These are phyloP conservation scores for Aspergillus diversus DNA, from an alignment of 495 filamentous ascomycete species.

Conservation along the genomic window DNA sequence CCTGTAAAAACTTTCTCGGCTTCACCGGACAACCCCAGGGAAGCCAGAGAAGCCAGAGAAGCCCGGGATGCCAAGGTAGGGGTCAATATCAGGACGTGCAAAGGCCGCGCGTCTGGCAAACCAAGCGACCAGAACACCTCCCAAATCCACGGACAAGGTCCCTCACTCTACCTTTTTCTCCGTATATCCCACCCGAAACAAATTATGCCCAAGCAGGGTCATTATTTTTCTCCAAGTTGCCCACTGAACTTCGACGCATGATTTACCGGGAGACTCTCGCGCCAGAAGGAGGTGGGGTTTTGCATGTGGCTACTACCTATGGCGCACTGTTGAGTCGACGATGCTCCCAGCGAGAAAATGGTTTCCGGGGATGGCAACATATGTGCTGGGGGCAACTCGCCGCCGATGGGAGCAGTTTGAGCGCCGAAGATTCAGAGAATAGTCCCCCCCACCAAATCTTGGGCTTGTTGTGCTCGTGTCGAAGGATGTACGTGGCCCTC, in stretches of 20 bases:
- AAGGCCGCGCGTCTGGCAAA: not conserved
- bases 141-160: not conserved
- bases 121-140: not conserved
- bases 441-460: not conserved
- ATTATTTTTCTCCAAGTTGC: conserved; percentile 3
- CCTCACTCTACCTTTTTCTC: not conserved
- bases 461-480: conserved; percentile 8
- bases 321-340: conserved; percentile 1
- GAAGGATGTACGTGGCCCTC: conserved; percentile 2
- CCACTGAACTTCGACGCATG: not conserved
- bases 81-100: too few species aligned
- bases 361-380: conserved; percentile 3
- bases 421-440: not conserved
- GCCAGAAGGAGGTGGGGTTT: not conserved
- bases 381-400: not conserved
- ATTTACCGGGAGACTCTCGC: conserved; percentile 11
- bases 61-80: too few species aligned
- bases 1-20: not conserved
- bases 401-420: not conserved
- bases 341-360: not conserved
- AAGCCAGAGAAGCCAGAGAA: too few species aligned
- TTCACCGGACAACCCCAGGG: not conserved
- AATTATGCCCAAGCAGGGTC: not conserved
- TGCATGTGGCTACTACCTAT: conserved; percentile 6
- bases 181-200: not conserved